Conservation (phyloP, 2,329 filamentous ascomycete genomes). For the Trichoderma brevicompactum region DNA sequence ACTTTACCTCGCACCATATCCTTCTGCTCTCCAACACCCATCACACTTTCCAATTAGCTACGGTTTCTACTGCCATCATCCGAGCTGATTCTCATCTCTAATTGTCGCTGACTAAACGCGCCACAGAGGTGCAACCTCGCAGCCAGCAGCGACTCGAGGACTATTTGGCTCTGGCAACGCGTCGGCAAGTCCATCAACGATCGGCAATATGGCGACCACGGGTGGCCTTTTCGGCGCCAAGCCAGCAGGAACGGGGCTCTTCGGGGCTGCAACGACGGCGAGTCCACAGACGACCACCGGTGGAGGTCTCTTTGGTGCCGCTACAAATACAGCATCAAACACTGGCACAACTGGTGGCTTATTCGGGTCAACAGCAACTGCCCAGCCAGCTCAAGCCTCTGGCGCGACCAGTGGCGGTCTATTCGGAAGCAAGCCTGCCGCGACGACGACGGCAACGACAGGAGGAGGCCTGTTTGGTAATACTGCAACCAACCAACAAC, state of each 20-base stretch:
- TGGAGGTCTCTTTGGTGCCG: constrained; percentile 35
- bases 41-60: neutral
- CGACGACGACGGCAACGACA: constrained; percentile 4
- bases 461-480: constrained; percentile 42
- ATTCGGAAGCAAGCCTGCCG: constrained; percentile 28
- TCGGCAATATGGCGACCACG: constrained; percentile 43
- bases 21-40: constrained; percentile 1
- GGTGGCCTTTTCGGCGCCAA: constrained; percentile 45
- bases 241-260: constrained; percentile 37
- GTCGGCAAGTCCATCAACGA: constrained; percentile 36
- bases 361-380: constrained; percentile 38
- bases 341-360: constrained; percentile 36
- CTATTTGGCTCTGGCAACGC: constrained; percentile 44
- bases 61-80: neutral
- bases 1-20: neutral
- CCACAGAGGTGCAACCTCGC: constrained; percentile 37
- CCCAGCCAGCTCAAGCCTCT: constrained; percentile 24
- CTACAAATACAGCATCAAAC: constrained; percentile 25
- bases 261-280: constrained; percentile 40
- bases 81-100: neutral
- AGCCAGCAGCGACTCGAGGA: constrained; percentile 43
- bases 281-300: constrained; percentile 31
- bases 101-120: constrained; percentile 22
- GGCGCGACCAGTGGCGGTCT: constrained; percentile 19
- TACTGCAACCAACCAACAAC: constrained; percentile 36